Base-by-base conservation (phyloP, 345 rosid species). In the Trapa incisa region DNA sequence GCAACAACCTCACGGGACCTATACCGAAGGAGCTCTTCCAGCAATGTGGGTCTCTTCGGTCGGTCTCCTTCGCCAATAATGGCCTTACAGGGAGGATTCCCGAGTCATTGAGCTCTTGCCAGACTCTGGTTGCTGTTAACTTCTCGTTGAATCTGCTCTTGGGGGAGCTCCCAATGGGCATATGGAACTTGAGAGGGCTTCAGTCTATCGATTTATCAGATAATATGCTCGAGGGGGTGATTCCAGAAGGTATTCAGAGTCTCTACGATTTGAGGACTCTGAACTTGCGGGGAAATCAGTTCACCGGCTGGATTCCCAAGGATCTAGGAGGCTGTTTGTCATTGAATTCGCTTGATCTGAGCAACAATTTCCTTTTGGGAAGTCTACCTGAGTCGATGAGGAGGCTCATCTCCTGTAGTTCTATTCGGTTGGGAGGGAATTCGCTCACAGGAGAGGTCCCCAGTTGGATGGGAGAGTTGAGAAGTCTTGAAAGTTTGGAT, bases 31-130 rank as follows among this genome's bases (percentile, higher is more conserved):
- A 77, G 22, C 77, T 93, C 56, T 93, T 93, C 41, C 62, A 78
- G 73, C 92, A 93, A 83, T 93, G 97, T 74, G 88, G 95, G 75
- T 82, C 88, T 22, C 73, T 93, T 38, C 79, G 76, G 65, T 80
- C 78, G 11, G 78, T 91, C 63, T 88, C 97, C 3, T 76, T 93
- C 42, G 97, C 95, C 0, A 62, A 70, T 37, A 93, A 93, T 80
- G 77, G 71, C 45, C 87, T 93, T 35, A 81, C 82, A 0, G 95
- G 98, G 57, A 64, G 75, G 64, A 77, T 93, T 67, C 97, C 97
- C 1, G 79, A 73, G 67, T 83, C 95, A 65, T 76, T 91, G 68
- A 74, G 79, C 72, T 85, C 69, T 63, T 93, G 98, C 70, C 76
- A 83, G 1, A 65, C 80, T 11, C 82, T 93, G 56, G 79, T 72